phyloP scores from a whole-genome alignment of 345 rosid genomes.

The Rhodomyrtus tomentosa region DNA sequence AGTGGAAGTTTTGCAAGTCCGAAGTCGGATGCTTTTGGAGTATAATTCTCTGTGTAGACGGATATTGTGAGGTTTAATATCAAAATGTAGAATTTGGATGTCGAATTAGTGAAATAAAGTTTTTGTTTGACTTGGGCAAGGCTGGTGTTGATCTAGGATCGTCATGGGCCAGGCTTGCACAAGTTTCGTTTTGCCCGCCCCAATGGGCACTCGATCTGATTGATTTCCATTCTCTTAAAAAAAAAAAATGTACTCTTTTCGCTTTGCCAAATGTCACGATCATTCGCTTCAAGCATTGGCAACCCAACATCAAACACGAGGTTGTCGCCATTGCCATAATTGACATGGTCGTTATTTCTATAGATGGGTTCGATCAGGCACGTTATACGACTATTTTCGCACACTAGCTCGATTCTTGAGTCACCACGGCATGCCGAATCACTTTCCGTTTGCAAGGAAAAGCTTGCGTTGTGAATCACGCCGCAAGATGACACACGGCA shows the following conservation, averaged over 20 bases:
- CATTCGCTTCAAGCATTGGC: neutral
- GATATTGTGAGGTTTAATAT: neutral
- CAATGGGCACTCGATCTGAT: neutral
- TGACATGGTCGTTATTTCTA: neutral
- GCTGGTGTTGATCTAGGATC: neutral
- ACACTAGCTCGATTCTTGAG: neutral
- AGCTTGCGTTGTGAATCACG: neutral
- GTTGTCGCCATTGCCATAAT: rapidly evolving
- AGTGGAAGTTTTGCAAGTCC: neutral
- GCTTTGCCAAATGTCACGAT: neutral
- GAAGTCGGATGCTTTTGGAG: rapidly evolving
- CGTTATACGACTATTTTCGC: neutral
- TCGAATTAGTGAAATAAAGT: too few species aligned
- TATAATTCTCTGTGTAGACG: neutral
- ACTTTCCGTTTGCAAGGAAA: neutral
- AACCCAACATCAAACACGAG: too few species aligned
- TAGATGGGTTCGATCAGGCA: neutral
- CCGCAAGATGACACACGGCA: neutral
- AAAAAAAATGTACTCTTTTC: neutral
- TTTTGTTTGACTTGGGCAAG: neutral
- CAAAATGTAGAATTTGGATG: neutral
- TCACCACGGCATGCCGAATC: too few species aligned
- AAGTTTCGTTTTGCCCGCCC: neutral
- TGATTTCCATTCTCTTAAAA: neutral
- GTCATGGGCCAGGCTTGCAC: neutral